phyloP scores from a whole-genome alignment of 2,329 filamentous ascomycete genomes.

The Pseudogymnoascus sp. region DNA sequence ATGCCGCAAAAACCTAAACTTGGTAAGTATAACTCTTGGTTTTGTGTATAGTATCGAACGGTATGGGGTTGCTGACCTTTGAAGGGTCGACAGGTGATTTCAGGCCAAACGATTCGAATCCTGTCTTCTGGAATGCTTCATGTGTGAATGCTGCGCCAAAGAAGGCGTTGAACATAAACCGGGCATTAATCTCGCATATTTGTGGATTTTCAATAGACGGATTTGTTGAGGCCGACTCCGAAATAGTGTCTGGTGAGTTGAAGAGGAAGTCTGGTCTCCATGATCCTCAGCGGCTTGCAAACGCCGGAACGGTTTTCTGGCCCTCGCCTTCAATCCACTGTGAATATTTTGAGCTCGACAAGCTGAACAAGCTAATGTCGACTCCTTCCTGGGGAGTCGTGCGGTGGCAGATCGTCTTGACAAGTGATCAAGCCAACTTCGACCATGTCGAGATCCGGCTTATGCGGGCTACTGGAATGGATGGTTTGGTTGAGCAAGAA shows the following conservation, averaged over 20 bases:
- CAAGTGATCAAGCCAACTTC: neutral
- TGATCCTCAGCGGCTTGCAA: neutral
- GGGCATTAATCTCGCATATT: slow-evolving; percentile 11
- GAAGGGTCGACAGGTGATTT: slow-evolving; percentile 7
- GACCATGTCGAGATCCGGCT: neutral
- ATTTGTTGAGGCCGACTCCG: neutral
- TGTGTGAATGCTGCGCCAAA: slow-evolving; percentile 7
- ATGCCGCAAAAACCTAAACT: slow-evolving; percentile 1
- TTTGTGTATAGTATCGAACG: neutral
- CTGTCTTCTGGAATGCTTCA: slow-evolving; percentile 7
- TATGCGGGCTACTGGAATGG: neutral
- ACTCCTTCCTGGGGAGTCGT: neutral
- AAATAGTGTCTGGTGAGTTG: neutral
- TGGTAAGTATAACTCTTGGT: neutral
- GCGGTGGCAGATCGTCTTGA: neutral
- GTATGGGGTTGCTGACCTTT: neutral
- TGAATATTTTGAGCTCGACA: neutral
- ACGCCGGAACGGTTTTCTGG: neutral
- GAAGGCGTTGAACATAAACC: slow-evolving; percentile 10
- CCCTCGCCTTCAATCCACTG: slow-evolving; percentile 7
- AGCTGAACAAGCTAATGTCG: neutral
- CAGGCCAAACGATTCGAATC: neutral
- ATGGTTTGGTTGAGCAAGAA: neutral
- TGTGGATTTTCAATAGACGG: neutral
- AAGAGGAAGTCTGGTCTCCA: slow-evolving; percentile 12